phyloP scores from a whole-genome alignment of 805 yeast genomes.

The Nakazawaea ambrosiae region DNA sequence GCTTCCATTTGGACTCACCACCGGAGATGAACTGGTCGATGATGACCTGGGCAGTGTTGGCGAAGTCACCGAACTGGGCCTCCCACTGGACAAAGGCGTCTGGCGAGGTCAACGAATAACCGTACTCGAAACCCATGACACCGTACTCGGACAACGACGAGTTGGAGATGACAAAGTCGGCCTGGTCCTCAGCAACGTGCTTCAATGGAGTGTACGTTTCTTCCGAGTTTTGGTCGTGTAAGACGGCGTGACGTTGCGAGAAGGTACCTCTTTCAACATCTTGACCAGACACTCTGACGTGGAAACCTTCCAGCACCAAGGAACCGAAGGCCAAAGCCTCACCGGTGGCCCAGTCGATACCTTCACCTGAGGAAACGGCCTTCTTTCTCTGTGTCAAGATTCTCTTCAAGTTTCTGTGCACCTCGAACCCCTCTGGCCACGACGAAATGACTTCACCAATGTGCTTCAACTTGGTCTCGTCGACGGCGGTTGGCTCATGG shows the following conservation, averaged over 20 bases:
- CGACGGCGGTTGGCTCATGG: conserved; percentile 91
- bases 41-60: conserved; percentile 98
- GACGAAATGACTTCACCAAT: conserved; percentile 76
- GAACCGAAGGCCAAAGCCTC: conserved; percentile 98
- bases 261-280: conserved; percentile 99
- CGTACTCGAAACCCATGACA: conserved; percentile 98
- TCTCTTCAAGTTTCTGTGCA: conserved; percentile 94
- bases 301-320: conserved; percentile 85
- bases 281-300: conserved; percentile 96
- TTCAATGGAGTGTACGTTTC: conserved; percentile 78
- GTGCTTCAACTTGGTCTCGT: conserved; percentile 59
- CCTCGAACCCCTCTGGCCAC: conserved; percentile 82
- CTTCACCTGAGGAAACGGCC: conserved; percentile 76
- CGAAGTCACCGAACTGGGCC: conserved; percentile 99
- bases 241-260: conserved; percentile 98
- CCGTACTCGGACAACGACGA: conserved; percentile 98
- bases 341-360: conserved; percentile 99
- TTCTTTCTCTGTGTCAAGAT: conserved; percentile 83
- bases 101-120: conserved; percentile 96
- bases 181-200: conserved; percentile 73
- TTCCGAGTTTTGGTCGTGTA: conserved; percentile 92
- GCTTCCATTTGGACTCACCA: conserved; percentile 98
- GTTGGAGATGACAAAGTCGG: conserved; percentile 81
- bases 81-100: conserved; percentile 98
- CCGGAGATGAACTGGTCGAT: conserved; percentile 94